Base-by-base conservation (phyloP, 192 early-diverging fungal genomes). In the Podila clonocystis region DNA sequence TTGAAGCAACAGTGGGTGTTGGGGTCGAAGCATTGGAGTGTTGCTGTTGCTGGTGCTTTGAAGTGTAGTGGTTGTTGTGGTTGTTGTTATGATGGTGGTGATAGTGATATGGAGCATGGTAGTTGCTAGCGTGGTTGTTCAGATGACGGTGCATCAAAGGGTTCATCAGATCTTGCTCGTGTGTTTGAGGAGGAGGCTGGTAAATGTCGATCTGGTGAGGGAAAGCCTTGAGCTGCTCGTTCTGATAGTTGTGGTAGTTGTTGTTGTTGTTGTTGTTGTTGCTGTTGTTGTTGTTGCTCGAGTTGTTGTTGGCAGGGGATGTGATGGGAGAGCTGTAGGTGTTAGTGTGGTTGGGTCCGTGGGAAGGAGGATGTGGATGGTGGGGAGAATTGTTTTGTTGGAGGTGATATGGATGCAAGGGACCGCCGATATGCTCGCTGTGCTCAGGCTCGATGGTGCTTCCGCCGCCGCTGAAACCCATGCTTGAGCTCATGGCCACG, bases 191-290 rank as follows among this genome's bases (percentile, higher is more conserved):
- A 13, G 70, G 67, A 20, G 74, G 57, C 61, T 76, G 74, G 31
- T 78, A 78, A 50, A 78, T 70, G 49, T 78, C 75, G 31, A 78
- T 24, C 31, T 61, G 68, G 19, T 78, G 75, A 17, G 63, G 64
- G 33, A 78, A 70, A 26, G 68, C 36, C 63, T 78, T 71, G 58
- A 61, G 68, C 34, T 65, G 58, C 63, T 70, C 68, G 33, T 36
- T 30, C 24, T 70, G 74, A 36, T 68, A 65, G 15, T 58, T 61
- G 38, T 67, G 68, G 38, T 70, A 67, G 63, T 29, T 55, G 26
- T 34, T 30, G 41, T 17, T 45, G 41, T 45, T 55, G 50, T 11
- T 52, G 22, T 6, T 52, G 15, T 24, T 52, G 22, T 52, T 52
- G 50, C 3, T 24, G 15, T 11, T 17, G n/a, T 55, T 55, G n/a